phyloP scores from a whole-genome alignment of 1,284 basidiomycete species.

The Inonotus obliquus region DNA sequence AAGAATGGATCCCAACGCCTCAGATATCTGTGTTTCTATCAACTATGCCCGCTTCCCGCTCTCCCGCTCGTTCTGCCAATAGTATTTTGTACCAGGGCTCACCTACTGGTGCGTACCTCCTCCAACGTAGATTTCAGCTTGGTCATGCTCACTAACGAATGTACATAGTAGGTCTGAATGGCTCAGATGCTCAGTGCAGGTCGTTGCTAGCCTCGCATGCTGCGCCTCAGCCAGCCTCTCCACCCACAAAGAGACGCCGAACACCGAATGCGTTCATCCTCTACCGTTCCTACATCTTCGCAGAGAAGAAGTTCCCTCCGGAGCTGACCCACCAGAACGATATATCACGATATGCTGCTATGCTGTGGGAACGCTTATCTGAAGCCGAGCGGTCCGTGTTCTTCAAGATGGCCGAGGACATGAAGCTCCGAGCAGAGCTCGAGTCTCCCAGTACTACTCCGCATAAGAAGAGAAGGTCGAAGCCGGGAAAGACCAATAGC shows the following conservation, averaged over 20 bases:
- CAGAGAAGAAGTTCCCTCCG: background rate
- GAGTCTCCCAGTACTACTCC: background rate
- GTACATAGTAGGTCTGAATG: background rate
- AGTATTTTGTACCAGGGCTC: background rate
- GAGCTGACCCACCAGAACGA: constrained; percentile 4
- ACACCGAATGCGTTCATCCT: constrained; percentile 14
- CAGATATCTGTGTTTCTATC: no score
- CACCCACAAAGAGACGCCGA: background rate
- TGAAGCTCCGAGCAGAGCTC: background rate
- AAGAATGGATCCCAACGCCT: constrained; percentile 1
- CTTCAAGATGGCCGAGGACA: background rate
- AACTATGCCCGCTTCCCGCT: constrained; percentile 6
- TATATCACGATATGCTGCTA: background rate
- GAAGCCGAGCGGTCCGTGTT: background rate
- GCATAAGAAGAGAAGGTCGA: constrained; percentile 23
- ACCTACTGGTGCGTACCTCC: background rate
- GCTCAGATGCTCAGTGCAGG: background rate
- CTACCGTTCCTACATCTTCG: constrained; percentile 2
- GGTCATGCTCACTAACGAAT: background rate
- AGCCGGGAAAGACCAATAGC: constrained; percentile 22
- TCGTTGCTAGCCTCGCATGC: background rate
- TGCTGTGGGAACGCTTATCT: background rate
- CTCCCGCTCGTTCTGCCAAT: background rate
- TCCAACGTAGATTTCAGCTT: background rate
- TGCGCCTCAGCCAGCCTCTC: background rate